phyloP scores from a whole-genome alignment of 768 basidiomycete species.

The Leccinum variicolor region DNA sequence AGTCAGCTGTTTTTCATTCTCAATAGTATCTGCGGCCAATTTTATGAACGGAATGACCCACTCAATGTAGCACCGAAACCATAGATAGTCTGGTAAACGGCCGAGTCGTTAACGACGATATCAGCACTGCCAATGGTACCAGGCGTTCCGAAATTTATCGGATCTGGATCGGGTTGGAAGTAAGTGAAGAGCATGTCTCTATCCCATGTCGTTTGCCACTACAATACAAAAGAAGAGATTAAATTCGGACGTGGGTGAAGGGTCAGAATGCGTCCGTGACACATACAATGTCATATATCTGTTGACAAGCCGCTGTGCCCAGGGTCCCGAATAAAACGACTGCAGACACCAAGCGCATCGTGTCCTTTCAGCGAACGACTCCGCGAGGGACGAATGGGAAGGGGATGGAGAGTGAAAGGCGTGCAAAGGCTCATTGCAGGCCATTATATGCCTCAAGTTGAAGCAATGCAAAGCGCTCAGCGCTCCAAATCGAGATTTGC shows the following conservation, averaged over 20 bases:
- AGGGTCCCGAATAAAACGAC: constrained; percentile 17
- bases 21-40: background rate
- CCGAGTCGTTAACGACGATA: constrained; percentile 55
- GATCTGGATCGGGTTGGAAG: constrained; percentile 26
- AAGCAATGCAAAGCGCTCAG: constrained; percentile 1
- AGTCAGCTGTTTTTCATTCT: constrained; percentile 51
- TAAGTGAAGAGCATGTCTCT: constrained; percentile 29
- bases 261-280: background rate
- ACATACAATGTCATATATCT: constrained; percentile 54
- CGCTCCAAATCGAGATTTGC: constrained; percentile 3
- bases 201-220: constrained; percentile 57
- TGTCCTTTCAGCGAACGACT: background rate
- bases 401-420: background rate
- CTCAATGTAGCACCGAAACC: constrained; percentile 70
- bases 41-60: constrained; percentile 26
- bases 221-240: background rate
- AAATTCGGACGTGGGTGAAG: constrained; percentile 3
- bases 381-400: background rate
- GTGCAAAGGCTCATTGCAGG: background rate
- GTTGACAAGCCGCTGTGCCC: constrained; percentile 38
- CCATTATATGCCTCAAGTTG: constrained; percentile 16
- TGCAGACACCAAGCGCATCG: constrained; percentile 18
- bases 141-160: constrained; percentile 38
- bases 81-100: constrained; percentile 56
- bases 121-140: constrained; percentile 56